A percentile compares a stretch with the other conserved stretches of the same genome.
These are phyloP conservation scores for Fomitopsis serialis DNA, from an alignment of 768 basidiomycete genomes.

Conservation along the genomic window DNA sequence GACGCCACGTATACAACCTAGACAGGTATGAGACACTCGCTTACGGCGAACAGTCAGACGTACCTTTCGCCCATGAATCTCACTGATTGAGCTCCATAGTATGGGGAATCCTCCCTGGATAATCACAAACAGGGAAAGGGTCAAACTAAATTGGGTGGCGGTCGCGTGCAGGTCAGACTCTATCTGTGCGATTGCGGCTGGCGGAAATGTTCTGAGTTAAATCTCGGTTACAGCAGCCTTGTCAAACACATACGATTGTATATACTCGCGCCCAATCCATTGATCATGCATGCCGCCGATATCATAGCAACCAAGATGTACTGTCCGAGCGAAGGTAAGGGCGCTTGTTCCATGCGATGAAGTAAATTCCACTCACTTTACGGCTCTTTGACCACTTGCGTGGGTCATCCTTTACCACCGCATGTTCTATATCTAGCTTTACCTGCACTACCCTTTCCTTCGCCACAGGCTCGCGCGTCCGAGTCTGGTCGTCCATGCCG, in stretches of 20 bases:
- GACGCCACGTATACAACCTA: constrained; percentile 53
- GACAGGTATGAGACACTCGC: neutral
- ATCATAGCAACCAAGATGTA: constrained; percentile 40
- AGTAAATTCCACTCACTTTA: constrained; percentile 14
- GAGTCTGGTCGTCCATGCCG: neutral
- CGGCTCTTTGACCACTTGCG: constrained; percentile 21
- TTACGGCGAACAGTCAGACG: constrained; percentile 41
- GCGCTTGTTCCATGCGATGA: no score
- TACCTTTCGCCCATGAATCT: constrained; percentile 73
- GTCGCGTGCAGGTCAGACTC: constrained; percentile 55
- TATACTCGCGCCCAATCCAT: constrained; percentile 52
- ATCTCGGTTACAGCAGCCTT: neutral
- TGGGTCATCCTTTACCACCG: constrained; percentile 20
- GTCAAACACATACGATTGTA: constrained; percentile 53
- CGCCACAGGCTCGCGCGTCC: neutral
- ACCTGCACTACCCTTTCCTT: neutral
- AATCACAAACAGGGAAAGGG: constrained; percentile 67
- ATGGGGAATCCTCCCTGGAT: constrained; percentile 66
- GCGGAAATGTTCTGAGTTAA: neutral
- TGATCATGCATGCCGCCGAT: constrained; percentile 49
- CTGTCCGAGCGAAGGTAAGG: neutral
- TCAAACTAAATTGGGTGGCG: constrained; percentile 56
- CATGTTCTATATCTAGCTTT: constrained; percentile 23
- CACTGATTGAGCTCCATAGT: constrained; percentile 64
- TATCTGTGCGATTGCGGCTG: constrained; percentile 63